These are phyloP conservation scores for Amylostereum chailletii DNA, from an alignment of 1,284 basidiomycete species.

Conservation along the genomic window DNA sequence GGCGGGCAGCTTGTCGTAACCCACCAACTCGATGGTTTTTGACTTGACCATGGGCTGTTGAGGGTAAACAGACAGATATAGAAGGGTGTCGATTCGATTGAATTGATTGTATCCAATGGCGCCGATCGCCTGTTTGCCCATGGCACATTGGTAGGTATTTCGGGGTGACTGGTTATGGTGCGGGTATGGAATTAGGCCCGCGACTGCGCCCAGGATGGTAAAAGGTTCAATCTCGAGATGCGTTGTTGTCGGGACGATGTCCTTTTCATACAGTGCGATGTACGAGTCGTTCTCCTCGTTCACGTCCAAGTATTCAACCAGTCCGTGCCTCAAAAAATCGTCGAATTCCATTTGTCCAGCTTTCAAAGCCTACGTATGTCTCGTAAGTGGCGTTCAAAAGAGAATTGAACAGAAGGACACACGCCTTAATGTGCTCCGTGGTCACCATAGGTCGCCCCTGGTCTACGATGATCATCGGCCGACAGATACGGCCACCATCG, in stretches of 20 bases:
- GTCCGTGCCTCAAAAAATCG: constrained; percentile 88
- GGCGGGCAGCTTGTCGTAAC: constrained; percentile 94
- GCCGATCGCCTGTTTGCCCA: constrained; percentile 99
- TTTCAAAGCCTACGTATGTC: constrained; percentile 21
- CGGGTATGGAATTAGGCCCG: constrained; percentile 97
- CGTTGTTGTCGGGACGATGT: constrained; percentile 79
- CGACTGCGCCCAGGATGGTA: constrained; percentile 94
- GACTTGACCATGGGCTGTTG: constrained; percentile 99
- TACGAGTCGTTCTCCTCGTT: constrained; percentile 99
- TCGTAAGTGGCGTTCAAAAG: neutral
- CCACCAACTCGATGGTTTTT: constrained; percentile 94
- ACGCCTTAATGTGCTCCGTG: constrained; percentile 72
- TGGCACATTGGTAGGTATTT: constrained; percentile 99
- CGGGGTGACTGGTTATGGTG: constrained; percentile 99
- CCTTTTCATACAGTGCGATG: constrained; percentile 91
- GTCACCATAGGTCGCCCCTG: constrained; percentile 73
- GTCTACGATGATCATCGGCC: constrained; percentile 97
- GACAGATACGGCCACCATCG: constrained; percentile 96
- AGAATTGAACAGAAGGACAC: constrained; percentile 16
- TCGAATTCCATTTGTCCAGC: constrained; percentile 90
- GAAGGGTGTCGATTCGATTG: constrained; percentile 95
- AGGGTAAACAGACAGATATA: constrained; percentile 98
- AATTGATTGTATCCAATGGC: constrained; percentile 98
- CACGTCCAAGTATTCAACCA: constrained; percentile 99
- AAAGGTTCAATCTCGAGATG: constrained; percentile 99